Evolutionary conservation across 164 flowering plant genomes (phyloP), one percentile per base, ranked within the genome.

Genomic region (Umbellularia californica): DNA sequence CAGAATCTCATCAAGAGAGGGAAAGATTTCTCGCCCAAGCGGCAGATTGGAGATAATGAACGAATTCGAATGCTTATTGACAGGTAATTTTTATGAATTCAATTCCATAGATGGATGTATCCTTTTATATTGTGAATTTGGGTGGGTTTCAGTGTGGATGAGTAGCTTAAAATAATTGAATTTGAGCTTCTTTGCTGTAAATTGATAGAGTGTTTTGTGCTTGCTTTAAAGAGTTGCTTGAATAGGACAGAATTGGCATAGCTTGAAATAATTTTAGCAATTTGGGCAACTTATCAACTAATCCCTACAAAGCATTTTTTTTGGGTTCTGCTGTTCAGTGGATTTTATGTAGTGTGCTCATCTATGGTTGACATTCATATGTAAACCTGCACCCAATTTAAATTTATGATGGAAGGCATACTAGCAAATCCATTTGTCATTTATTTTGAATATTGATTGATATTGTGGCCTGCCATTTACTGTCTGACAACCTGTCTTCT

Each of bases 11-110:
- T 27, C 23, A 63, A 51, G 22, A 27, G 52, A 24, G 71, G 41
- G 72, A 79, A 20, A 15, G 69, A 73, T 70, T 58, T 63, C 52
- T 72, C 82, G 19, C 52, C 25, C 2, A 85, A 80, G 77, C 80
- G 89, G 60, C 77, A 81, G 11, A 75, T 83, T 2, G 78, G 74
- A 17, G 96, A 88, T 22, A 75, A 65, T 6, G 92, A 90, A 52
- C 80, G 87, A 1, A 82, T 93, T 77, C 75, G 81, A 75, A 78
- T 89, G 81, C 87, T 93, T 52, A 81, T 93, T 55, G 81, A 88
- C 17, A 95, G 90, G 99, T 92, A 77, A 60, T 23, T 25, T 60
- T 9, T n/a, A 17, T 60, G 47, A 41, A 41, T 41, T 41, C 47
- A 41, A 41, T 41, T 1, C 47, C 47, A 41, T 41, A 41, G 10